Conservation (phyloP, 1,284 basidiomycete species). For the Exsudoporus floridanus region DNA sequence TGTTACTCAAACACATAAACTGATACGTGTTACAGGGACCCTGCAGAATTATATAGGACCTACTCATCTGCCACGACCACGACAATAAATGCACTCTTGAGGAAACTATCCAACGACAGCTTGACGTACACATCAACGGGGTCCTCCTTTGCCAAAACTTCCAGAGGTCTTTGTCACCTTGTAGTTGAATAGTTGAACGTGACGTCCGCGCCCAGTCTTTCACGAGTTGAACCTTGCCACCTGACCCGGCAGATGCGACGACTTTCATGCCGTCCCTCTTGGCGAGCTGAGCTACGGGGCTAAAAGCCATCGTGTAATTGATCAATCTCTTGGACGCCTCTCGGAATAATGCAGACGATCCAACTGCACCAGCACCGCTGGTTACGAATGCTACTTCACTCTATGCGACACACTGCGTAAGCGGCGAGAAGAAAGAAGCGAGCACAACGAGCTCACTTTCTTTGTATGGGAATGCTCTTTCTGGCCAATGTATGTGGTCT, state of each 20-base stretch:
- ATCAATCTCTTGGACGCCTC: neutral
- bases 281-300: conserved; percentile 28
- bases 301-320: neutral
- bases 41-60: neutral
- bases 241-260: conserved; percentile 37
- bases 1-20: no score
- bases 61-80: neutral
- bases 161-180: conserved; percentile 28
- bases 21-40: neutral
- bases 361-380: conserved; percentile 13
- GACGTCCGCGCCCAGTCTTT: conserved; percentile 36
- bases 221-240: conserved; percentile 37
- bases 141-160: conserved; percentile 10
- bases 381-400: conserved; percentile 10
- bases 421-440: neutral
- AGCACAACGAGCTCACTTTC: conserved; percentile 6
- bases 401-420: neutral
- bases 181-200: conserved; percentile 38
- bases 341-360: neutral
- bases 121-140: neutral
- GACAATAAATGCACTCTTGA: neutral
- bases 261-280: conserved; percentile 38
- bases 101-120: neutral
- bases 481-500: conserved; percentile 24
- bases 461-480: conserved; percentile 23